Evolutionary conservation across 352 stramenopile genomes (phyloP), one percentile per base, ranked within the genome.

Genomic region (Phytopythium aichiense): DNA sequence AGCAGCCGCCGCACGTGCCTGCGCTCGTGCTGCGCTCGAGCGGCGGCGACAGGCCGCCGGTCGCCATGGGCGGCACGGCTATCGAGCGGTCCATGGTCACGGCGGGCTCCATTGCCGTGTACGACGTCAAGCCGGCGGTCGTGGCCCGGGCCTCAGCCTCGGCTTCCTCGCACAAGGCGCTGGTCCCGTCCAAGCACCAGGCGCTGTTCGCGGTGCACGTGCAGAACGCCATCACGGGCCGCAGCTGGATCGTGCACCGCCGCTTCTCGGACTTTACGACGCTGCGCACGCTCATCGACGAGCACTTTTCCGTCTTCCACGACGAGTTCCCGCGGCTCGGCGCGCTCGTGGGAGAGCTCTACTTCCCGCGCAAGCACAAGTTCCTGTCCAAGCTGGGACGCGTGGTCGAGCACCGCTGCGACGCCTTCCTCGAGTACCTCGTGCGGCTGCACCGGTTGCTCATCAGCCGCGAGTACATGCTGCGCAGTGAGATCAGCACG

Each of bases 311-410:
- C 52, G 57, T 78, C 11, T 88, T 87, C 43, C 61, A 61, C 11
- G 70, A 77, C 33, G 69, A 87, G 45, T 81, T 91, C 40, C 77
- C 78, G 9, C 74, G 71, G 9, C 70, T 86, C n/a, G 56, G 68
- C 13, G 54, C 70, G 16, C 63, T 76, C 22, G 54, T 88, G 3
- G 63, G 73, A 43, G 73, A 81, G n/a, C 66, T 89, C 48, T 89
- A 87, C 58, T 91, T 91, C 62, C 82, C 82, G 20, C 80, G 80
- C 63, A 87, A 83, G 60, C 74, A 86, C 67, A 85, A 80, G 62
- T 81, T 89, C 56, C 74, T 74, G 22, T 67, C 73, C 50, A 78
- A 81, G 28, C 70, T 74, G 54, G 68, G 63, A 54, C 87, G 80
- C 12, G 68, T 88, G 25, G 66, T 88, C 30, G 77, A 88, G 56